Conservation (phyloP, 192 early-diverging fungal species). For the Linnemannia schmuckeri region DNA sequence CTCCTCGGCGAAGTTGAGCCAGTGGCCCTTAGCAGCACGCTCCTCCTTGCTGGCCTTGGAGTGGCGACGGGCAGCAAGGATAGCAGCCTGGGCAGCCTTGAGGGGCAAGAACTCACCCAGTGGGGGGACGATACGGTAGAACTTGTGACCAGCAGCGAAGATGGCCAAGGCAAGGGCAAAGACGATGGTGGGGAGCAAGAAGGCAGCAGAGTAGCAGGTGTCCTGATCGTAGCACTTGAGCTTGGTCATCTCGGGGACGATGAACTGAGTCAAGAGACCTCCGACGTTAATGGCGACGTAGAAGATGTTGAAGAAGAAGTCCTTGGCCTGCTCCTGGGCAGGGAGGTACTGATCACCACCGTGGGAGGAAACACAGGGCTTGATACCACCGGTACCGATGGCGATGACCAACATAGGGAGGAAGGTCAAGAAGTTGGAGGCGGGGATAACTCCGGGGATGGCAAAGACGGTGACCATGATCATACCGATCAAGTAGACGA, state of each 20-base stretch:
- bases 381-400: slow-evolving; percentile 78
- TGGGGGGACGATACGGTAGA: slow-evolving; percentile 76
- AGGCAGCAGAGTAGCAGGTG: slow-evolving; percentile 63
- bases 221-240: slow-evolving; percentile 50
- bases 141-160: slow-evolving; percentile 63
- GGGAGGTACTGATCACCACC: slow-evolving; percentile 63
- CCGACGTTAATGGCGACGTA: slow-evolving; percentile 73
- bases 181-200: slow-evolving; percentile 52
- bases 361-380: slow-evolving; percentile 61
- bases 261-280: slow-evolving; percentile 62
- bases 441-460: slow-evolving; percentile 55
- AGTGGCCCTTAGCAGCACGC: slow-evolving; percentile 50
- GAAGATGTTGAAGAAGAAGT: slow-evolving; percentile 61
- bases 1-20: slow-evolving; percentile 60
- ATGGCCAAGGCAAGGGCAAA: slow-evolving; percentile 59
- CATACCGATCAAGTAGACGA: slow-evolving; percentile 64
- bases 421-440: slow-evolving; percentile 51
- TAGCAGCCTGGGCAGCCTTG: slow-evolving; percentile 53
- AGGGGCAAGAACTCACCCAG: slow-evolving; percentile 67
- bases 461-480: slow-evolving; percentile 62
- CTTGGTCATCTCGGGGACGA: slow-evolving; percentile 60
- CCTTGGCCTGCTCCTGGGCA: slow-evolving; percentile 59
- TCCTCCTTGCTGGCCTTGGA: slow-evolving; percentile 30
- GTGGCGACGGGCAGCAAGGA: slow-evolving; percentile 27
- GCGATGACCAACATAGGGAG: slow-evolving; percentile 67